Conservation (phyloP, 2,329 filamentous ascomycete species). For the Rutstroemia sp. region DNA sequence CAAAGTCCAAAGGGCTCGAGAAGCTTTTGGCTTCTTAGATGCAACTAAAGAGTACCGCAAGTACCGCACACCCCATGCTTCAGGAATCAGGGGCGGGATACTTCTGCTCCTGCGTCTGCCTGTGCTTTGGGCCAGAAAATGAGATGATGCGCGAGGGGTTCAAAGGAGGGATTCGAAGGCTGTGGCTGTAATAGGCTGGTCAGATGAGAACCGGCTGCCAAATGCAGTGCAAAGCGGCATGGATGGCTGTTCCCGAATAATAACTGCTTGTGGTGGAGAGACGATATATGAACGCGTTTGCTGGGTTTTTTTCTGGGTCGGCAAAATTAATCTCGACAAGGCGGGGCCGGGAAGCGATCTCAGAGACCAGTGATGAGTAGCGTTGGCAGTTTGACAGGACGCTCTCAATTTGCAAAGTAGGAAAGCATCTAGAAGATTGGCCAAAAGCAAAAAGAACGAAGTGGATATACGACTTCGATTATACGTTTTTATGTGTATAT, state of each 20-base stretch:
- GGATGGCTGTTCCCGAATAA: not conserved
- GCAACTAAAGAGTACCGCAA: too few relatives aligned
- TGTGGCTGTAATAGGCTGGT: not conserved
- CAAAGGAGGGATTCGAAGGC: not conserved
- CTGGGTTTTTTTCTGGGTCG: not conserved
- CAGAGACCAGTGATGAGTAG: too few relatives aligned
- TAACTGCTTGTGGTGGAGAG: not conserved
- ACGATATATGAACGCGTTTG: not conserved
- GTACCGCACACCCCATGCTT: not conserved
- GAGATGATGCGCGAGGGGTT: not conserved
- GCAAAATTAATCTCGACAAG: slow-evolving; percentile 6
- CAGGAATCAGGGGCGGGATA: not conserved
- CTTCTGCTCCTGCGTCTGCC: too few relatives aligned
- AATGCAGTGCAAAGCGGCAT: slow-evolving; percentile 7
- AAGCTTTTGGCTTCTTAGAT: too few relatives aligned
- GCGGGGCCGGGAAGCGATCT: not conserved
- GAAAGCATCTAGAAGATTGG: not conserved
- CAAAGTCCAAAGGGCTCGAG: too few relatives aligned
- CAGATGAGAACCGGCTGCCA: not conserved
- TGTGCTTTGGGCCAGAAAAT: too few relatives aligned
- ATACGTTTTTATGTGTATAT: too few relatives aligned
- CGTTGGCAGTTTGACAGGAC: too few relatives aligned
- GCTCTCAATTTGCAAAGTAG: not conserved
- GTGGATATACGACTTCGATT: too few relatives aligned
- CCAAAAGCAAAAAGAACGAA: too few relatives aligned